Percentiles rank a stretch among this genome's conserved stretches.
Conservation (phyloP, 1,284 basidiomycete genomes). For the Puccinia coronata region DNA sequence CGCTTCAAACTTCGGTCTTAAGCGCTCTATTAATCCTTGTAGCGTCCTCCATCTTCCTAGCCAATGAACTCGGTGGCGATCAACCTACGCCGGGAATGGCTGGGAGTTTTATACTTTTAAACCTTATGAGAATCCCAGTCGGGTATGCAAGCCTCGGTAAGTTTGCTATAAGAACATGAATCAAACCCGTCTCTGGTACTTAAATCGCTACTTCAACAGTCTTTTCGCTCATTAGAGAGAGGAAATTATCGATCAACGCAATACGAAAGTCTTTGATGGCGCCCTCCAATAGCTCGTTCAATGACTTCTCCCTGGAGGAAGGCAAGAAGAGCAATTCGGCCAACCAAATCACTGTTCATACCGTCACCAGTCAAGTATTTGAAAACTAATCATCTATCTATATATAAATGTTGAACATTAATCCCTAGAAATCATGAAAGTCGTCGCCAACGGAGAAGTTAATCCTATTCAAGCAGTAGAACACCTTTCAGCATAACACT, state of each 20-base stretch:
- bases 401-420: too few species aligned
- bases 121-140: conserved; percentile 1
- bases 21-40: not conserved
- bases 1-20: conserved; percentile 23
- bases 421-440: not conserved
- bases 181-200: not conserved
- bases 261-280: conserved; percentile 9
- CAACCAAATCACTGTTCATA: conserved; percentile 31
- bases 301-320: conserved; percentile 6
- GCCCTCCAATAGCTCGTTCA: not conserved
- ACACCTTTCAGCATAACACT: too few species aligned
- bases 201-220: not conserved
- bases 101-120: conserved; percentile 5
- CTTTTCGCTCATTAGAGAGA: conserved; percentile 16
- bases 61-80: not conserved
- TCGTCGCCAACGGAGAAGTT: not conserved
- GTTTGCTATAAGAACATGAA: not conserved
- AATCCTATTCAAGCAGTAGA: too few species aligned
- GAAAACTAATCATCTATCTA: not conserved
- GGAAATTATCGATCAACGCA: conserved; percentile 4
- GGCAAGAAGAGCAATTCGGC: not conserved
- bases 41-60: not conserved
- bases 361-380: conserved; percentile 24
- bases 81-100: not conserved
- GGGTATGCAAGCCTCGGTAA: conserved; percentile 20